These are phyloP conservation scores for Microcyclosporella mali DNA, from an alignment of 2,329 filamentous ascomycete species.

Conservation along the genomic window DNA sequence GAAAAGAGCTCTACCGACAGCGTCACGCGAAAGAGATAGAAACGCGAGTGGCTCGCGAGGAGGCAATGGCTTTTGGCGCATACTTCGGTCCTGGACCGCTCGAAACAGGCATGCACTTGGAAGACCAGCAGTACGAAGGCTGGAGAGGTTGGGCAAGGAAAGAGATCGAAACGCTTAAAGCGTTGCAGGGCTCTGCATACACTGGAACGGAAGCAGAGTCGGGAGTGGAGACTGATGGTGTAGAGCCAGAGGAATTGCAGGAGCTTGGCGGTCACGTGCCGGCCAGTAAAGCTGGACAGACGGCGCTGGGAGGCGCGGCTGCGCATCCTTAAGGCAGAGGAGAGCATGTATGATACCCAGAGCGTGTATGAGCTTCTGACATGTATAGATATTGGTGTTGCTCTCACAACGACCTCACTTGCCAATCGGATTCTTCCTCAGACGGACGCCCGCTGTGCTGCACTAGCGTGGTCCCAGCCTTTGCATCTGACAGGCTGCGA, in stretches of 20 bases:
- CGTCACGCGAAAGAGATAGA: slow-evolving; percentile 79
- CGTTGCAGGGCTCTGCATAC: slow-evolving; percentile 42
- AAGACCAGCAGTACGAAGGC: slow-evolving; percentile 69
- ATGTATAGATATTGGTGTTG: not conserved
- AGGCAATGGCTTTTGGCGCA: slow-evolving; percentile 77
- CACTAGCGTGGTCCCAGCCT: too few species aligned
- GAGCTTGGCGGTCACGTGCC: slow-evolving; percentile 32
- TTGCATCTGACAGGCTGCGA: too few species aligned
- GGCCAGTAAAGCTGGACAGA: slow-evolving; percentile 28
- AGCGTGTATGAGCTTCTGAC: slow-evolving; percentile 2
- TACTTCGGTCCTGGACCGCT: slow-evolving; percentile 75
- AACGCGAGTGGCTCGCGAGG: slow-evolving; percentile 75
- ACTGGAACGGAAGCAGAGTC: slow-evolving; percentile 31
- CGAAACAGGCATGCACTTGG: slow-evolving; percentile 73
- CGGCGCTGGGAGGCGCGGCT: slow-evolving; percentile 34
- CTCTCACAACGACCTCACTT: too few species aligned
- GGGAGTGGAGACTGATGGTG: slow-evolving; percentile 26
- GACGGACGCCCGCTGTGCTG: too few species aligned
- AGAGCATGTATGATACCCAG: slow-evolving; percentile 11
- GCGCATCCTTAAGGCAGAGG: slow-evolving; percentile 28
- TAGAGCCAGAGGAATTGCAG: slow-evolving; percentile 32
- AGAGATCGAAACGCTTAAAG: slow-evolving; percentile 45
- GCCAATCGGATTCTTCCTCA: too few species aligned
- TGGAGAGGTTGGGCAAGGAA: slow-evolving; percentile 76
- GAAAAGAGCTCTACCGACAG: slow-evolving; percentile 82